These are phyloP conservation scores for Saccharomyces hybrid DNA, from an alignment of 1,139 yeast species.

Conservation along the genomic window DNA sequence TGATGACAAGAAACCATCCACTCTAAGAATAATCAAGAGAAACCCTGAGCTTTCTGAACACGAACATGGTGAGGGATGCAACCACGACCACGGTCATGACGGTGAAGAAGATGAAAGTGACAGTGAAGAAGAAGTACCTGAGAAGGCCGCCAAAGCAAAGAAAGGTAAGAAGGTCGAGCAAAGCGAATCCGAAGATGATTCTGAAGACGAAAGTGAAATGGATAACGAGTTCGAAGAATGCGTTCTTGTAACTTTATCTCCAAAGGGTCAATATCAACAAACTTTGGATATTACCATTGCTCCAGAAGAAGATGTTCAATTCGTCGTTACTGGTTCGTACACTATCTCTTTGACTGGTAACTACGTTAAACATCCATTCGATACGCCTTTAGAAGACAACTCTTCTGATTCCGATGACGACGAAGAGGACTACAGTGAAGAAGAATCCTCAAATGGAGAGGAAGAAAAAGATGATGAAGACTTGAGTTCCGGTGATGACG, in stretches of 20 bases:
- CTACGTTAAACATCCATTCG: conserved; percentile 86
- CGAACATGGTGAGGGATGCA: conserved; percentile 37
- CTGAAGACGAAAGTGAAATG: conserved; percentile 33
- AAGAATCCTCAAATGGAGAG: conserved; percentile 2
- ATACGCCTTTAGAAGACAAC: conserved; percentile 11
- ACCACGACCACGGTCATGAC: conserved; percentile 48
- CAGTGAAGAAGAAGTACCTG: conserved; percentile 28
- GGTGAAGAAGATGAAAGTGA: conserved; percentile 36
- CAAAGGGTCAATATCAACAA: conserved; percentile 81
- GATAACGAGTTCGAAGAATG: conserved; percentile 68
- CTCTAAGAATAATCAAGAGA: conserved; percentile 43
- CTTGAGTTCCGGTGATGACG: conserved; percentile 88
- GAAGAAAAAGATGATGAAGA: conserved; percentile 50
- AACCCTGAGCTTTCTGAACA: conserved; percentile 42
- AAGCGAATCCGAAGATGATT: conserved; percentile 33
- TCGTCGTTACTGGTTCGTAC: conserved; percentile 93
- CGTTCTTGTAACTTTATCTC: conserved; percentile 84
- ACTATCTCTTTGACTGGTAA: conserved; percentile 90
- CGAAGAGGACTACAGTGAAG: conserved; percentile 35
- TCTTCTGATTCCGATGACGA: conserved; percentile 52
- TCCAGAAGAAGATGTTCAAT: conserved; percentile 90
- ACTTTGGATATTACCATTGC: conserved; percentile 80
- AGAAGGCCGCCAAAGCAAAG: conserved; percentile 4
- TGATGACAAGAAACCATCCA: conserved; percentile 72
- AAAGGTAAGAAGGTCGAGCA: conserved; percentile 26